phyloP scores from a whole-genome alignment of 192 early-diverging fungal species.

The Borealophlyctis nickersoniae region DNA sequence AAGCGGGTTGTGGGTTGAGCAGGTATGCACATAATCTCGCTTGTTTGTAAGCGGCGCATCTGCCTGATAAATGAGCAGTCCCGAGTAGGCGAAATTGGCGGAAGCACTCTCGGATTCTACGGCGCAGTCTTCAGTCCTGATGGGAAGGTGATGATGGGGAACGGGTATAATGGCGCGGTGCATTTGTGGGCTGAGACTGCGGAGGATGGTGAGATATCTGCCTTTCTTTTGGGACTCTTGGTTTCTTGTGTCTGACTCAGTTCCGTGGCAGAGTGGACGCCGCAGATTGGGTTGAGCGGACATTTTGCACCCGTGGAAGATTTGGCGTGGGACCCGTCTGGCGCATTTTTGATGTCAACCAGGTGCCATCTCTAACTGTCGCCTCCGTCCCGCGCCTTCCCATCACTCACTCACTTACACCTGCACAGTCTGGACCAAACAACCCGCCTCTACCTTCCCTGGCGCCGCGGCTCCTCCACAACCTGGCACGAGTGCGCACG shows the following conservation, averaged over 20 bases:
- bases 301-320: slow-evolving; percentile 78
- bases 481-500: slow-evolving; percentile 91
- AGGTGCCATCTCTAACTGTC: slow-evolving; percentile 38
- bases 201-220: slow-evolving; percentile 8
- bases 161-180: slow-evolving; percentile 80
- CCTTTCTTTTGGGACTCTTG: background rate
- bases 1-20: slow-evolving; percentile 81
- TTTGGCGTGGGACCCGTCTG: slow-evolving; percentile 78
- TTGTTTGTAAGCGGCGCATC: too few species aligned
- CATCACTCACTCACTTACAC: background rate
- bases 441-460: slow-evolving; percentile 74
- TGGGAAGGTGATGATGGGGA: slow-evolving; percentile 64
- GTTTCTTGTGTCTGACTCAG: too few species aligned
- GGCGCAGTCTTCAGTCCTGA: slow-evolving; percentile 69
- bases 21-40: too few species aligned
- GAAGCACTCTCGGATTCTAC: slow-evolving; percentile 75
- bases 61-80: too few species aligned
- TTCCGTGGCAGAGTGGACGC: slow-evolving; percentile 68
- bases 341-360: slow-evolving; percentile 68
- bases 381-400: background rate
- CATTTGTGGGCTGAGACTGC: slow-evolving; percentile 70
- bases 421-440: slow-evolving; percentile 81
- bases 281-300: slow-evolving; percentile 70
- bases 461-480: slow-evolving; percentile 42
- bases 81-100: slow-evolving; percentile 88